Conservation (phyloP, 306 rosid species). For the Cucumis hystrix region DNA sequence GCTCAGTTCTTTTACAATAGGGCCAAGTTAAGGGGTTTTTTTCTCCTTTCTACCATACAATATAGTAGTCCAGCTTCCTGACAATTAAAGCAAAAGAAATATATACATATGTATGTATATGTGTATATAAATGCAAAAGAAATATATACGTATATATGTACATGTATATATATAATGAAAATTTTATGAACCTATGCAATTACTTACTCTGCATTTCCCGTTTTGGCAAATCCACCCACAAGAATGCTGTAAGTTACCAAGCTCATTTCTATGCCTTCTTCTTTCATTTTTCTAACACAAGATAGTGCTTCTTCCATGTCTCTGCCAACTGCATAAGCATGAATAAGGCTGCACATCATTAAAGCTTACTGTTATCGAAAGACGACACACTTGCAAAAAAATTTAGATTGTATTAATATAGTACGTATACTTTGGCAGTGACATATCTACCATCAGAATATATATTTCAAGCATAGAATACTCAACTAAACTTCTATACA, state of each 20-base stretch:
- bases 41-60: background rate
- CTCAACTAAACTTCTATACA: background rate
- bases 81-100: background rate
- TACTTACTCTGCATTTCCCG: slow-evolving; percentile 74
- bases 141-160: background rate
- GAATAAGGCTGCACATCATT: slow-evolving; percentile 76
- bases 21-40: background rate
- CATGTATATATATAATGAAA: background rate
- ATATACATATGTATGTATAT: background rate
- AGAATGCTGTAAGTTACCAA: slow-evolving; percentile 88
- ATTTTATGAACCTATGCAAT: background rate
- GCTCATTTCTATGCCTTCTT: slow-evolving; percentile 73
- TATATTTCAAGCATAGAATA: background rate
- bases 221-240: slow-evolving; percentile 78
- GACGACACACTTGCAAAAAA: slow-evolving; percentile 7
- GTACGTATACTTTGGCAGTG: background rate
- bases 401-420: background rate
- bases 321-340: slow-evolving; percentile 98
- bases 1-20: background rate
- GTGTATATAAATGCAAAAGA: background rate
- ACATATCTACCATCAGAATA: background rate
- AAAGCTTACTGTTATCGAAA: background rate
- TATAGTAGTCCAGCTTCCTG: background rate
- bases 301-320: slow-evolving; percentile 96
- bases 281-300: slow-evolving; percentile 88